Conservation (phyloP, 2,329 filamentous ascomycete species). For the Pseudogymnoascus sp. region DNA sequence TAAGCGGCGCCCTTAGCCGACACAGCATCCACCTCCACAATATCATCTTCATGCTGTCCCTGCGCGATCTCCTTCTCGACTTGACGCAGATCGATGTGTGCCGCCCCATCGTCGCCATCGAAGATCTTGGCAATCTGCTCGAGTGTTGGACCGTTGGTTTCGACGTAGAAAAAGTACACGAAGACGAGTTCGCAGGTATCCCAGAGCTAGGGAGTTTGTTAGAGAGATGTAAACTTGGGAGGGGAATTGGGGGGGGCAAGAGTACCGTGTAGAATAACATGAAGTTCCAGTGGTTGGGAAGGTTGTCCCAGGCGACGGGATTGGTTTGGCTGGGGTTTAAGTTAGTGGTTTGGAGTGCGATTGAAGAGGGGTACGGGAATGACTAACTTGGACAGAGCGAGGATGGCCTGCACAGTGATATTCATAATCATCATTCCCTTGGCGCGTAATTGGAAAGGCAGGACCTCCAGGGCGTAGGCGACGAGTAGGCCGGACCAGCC, state of each 20-base stretch:
- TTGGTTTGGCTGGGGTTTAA: slow-evolving; percentile 55
- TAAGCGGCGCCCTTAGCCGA: not conserved
- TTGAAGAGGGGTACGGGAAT: slow-evolving; percentile 37
- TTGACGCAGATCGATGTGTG: slow-evolving; percentile 47
- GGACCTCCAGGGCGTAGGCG: slow-evolving; percentile 45
- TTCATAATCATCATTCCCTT: slow-evolving; percentile 51
- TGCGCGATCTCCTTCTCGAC: slow-evolving; percentile 47
- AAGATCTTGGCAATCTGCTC: slow-evolving; percentile 66
- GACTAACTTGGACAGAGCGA: slow-evolving; percentile 42
- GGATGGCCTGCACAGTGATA: slow-evolving; percentile 33
- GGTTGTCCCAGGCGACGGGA: slow-evolving; percentile 52
- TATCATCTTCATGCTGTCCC: not conserved
- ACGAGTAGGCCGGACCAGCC: slow-evolving; percentile 53
- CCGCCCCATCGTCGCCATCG: slow-evolving; percentile 55
- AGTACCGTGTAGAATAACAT: slow-evolving; percentile 56
- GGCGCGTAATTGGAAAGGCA: slow-evolving; percentile 41
- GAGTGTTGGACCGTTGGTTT: slow-evolving; percentile 64
- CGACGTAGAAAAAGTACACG: slow-evolving; percentile 60
- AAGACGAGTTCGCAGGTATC: slow-evolving; percentile 53
- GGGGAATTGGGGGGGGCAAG: slow-evolving; percentile 18
- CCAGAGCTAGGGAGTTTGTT: slow-evolving; percentile 38
- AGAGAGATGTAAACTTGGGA: slow-evolving; percentile 11
- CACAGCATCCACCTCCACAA: not conserved
- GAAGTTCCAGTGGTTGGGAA: slow-evolving; percentile 56
- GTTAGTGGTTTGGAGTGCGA: too few species aligned